phyloP scores from a whole-genome alignment of 495 filamentous ascomycete genomes.

The Aspergillus funiculosus region DNA sequence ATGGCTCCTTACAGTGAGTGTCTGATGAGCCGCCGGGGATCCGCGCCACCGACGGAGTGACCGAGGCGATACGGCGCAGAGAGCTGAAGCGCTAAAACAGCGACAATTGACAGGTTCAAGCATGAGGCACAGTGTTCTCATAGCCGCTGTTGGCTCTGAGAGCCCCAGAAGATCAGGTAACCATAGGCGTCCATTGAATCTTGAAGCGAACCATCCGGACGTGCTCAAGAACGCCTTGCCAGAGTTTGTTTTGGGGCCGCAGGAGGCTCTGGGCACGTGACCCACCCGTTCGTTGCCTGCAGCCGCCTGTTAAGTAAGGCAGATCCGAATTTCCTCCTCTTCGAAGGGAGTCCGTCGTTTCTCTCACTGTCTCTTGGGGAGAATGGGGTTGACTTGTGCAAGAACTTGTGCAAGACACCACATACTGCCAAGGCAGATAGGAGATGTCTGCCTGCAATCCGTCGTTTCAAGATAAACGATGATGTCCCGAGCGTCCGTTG shows the following conservation, averaged over 20 bases:
- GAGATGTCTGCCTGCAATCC: too few relatives aligned
- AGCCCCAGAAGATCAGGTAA: not conserved
- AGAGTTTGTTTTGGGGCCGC: conserved; percentile 9
- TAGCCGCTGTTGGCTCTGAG: conserved; percentile 35
- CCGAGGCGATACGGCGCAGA: conserved; percentile 26
- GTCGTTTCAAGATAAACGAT: too few relatives aligned
- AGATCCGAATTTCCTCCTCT: too few relatives aligned
- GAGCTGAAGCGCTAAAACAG: conserved; percentile 32
- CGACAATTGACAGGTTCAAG: conserved; percentile 23
- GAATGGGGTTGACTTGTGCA: too few relatives aligned
- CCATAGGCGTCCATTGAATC: conserved; percentile 10
- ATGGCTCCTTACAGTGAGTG: conserved; percentile 2
- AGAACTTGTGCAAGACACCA: too few relatives aligned
- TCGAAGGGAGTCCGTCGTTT: too few relatives aligned
- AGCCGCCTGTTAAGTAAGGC: not conserved
- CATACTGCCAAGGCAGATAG: too few relatives aligned
- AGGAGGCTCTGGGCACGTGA: conserved; percentile 15
- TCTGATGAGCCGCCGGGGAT: conserved; percentile 23
- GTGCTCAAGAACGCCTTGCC: conserved; percentile 10
- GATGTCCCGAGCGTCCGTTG: too few relatives aligned
- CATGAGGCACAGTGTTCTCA: conserved; percentile 12
- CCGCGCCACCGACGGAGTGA: conserved; percentile 16
- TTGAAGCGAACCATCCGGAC: conserved; percentile 4
- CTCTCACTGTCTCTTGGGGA: too few relatives aligned
- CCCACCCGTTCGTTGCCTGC: not conserved